These are phyloP conservation scores for Hypoxylon fragiforme DNA, from an alignment of 495 filamentous ascomycete species.

Conservation along the genomic window DNA sequence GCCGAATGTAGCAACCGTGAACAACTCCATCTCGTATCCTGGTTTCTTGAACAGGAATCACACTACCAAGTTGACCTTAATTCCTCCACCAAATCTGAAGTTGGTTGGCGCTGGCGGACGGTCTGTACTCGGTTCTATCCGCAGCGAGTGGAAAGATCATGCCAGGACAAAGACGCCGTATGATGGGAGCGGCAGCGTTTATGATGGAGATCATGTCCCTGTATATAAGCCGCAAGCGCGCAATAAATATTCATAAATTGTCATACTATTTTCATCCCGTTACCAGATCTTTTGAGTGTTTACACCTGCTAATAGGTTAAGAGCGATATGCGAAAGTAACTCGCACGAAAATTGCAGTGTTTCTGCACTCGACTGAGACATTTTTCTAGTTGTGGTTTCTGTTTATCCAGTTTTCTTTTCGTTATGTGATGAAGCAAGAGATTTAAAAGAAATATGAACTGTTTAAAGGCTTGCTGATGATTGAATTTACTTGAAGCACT, in stretches of 20 bases:
- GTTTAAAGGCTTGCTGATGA: no score
- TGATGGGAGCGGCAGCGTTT: constrained; percentile 51
- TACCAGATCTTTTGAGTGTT: no score
- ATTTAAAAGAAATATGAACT: no score
- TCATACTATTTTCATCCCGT: no score
- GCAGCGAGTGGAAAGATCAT: constrained; percentile 32
- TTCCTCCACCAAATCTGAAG: constrained; percentile 50
- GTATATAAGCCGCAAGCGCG: constrained; percentile 25
- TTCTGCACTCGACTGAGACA: no score
- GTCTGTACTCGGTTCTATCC: constrained; percentile 39
- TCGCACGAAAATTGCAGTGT: no score
- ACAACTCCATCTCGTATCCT: constrained; percentile 66
- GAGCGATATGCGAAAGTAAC: no score
- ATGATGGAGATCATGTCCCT: constrained; percentile 42
- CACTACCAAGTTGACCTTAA: constrained; percentile 27
- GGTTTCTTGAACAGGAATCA: constrained; percentile 54
- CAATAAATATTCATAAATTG: not conserved
- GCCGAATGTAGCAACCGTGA: constrained; percentile 58
- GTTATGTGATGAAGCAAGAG: no score
- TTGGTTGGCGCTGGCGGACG: constrained; percentile 49
- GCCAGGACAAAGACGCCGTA: constrained; percentile 45
- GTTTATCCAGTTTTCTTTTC: no score
- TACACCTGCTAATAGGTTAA: no score
- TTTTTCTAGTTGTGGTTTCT: no score
- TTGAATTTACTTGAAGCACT: no score